These are phyloP conservation scores for Lepraria neglecta DNA, from an alignment of 495 filamentous ascomycete species.

Conservation along the genomic window DNA sequence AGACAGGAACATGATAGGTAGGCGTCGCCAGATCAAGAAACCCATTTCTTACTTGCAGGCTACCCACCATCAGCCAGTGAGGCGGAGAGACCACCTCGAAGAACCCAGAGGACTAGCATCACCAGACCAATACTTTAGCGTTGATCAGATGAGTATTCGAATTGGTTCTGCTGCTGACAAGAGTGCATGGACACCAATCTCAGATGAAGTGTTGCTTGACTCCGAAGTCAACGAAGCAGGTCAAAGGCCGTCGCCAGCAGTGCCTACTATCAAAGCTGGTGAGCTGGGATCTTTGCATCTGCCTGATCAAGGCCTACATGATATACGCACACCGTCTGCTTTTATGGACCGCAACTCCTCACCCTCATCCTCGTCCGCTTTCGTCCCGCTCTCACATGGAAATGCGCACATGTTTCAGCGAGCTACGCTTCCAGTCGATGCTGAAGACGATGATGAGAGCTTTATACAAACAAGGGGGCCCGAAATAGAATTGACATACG, in stretches of 20 bases:
- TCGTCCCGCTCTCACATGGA: not conserved
- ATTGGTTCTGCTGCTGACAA: constrained; percentile 12
- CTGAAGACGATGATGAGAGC: not conserved
- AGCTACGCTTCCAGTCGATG: not conserved
- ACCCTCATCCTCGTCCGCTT: not conserved
- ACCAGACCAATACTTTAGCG: not conserved
- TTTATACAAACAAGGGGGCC: not conserved
- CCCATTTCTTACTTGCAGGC: not conserved
- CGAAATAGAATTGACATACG: not conserved
- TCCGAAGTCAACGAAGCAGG: not conserved
- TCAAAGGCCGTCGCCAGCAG: not conserved
- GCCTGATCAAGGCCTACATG: not conserved
- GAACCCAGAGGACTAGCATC: not conserved
- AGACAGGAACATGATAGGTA: constrained; percentile 27
- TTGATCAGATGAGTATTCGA: constrained; percentile 6
- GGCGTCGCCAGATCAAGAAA: constrained; percentile 20
- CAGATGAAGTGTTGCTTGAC: constrained; percentile 17
- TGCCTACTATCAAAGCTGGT: not conserved
- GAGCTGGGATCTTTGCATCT: not conserved
- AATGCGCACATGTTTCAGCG: not conserved
- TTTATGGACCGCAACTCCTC: not conserved
- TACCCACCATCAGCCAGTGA: not conserved
- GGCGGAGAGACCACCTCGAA: not conserved
- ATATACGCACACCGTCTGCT: not conserved
- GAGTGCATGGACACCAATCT: not conserved